Evolutionary conservation across 192 early-diverging fungal species (phyloP).

Genomic region (Piromyces finnis): DNA sequence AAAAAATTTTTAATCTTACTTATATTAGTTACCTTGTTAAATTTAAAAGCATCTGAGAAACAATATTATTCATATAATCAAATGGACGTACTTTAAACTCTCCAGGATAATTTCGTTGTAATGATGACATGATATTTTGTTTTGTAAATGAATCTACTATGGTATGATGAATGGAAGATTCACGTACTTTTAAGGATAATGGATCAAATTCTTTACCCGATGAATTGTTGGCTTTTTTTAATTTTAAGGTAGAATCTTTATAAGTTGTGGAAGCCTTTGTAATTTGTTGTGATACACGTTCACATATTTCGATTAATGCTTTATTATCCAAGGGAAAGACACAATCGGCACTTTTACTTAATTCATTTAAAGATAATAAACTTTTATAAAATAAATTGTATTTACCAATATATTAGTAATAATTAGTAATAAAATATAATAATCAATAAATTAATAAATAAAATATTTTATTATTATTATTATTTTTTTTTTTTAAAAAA

Average conservation of each 20-base stretch:
- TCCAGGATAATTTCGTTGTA: neutral
- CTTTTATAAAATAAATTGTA: neutral
- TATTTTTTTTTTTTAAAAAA: no score
- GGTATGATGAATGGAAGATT: neutral
- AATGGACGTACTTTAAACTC: neutral
- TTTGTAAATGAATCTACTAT: neutral
- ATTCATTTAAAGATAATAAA: conserved; percentile 18
- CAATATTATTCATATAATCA: neutral
- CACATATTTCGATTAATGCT: conserved; percentile 22
- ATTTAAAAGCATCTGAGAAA: neutral
- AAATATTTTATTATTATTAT: no score
- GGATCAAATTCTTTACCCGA: neutral
- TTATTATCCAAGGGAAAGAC: conserved; percentile 36
- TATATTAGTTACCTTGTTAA: neutral
- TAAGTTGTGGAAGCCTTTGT: neutral
- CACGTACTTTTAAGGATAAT: conserved; percentile 10
- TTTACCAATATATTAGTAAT: no score
- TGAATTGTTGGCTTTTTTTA: neutral
- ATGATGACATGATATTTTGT: neutral
- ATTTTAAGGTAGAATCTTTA: conserved; percentile 2
- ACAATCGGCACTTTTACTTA: conserved; percentile 22
- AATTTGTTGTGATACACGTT: conserved; percentile 6
- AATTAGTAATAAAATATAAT: no score
- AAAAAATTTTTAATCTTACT: no score
- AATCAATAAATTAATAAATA: no score